Conservation (phyloP, 2,329 filamentous ascomycete genomes). For the Aspergillus bombycis region DNA sequence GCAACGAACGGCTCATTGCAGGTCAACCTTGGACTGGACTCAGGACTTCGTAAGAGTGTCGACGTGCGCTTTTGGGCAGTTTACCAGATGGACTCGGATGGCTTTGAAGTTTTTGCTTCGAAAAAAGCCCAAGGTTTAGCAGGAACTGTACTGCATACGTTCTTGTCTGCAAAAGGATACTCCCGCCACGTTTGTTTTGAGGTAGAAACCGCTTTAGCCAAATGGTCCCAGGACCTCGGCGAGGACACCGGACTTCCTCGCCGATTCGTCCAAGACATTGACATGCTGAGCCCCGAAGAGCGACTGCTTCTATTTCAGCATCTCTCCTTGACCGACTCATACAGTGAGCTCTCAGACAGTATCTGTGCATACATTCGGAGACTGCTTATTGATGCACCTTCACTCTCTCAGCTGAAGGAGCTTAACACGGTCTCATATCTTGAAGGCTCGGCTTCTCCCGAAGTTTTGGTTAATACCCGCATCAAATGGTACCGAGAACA, state of each 20-base stretch:
- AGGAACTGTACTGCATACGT: slow-evolving; percentile 51
- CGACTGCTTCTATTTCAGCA: slow-evolving; percentile 44
- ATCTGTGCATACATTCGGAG: slow-evolving; percentile 38
- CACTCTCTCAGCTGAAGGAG: slow-evolving; percentile 43
- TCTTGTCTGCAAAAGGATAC: slow-evolving; percentile 46
- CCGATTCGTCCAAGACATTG: slow-evolving; percentile 47
- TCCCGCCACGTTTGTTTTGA: slow-evolving; percentile 45
- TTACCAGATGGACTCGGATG: slow-evolving; percentile 39
- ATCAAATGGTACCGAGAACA: slow-evolving; percentile 48
- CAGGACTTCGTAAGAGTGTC: slow-evolving; percentile 42
- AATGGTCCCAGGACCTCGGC: slow-evolving; percentile 37
- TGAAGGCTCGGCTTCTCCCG: slow-evolving; percentile 38
- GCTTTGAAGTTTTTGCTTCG: slow-evolving; percentile 47
- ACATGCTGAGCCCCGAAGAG: slow-evolving; percentile 47
- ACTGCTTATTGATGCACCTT: slow-evolving; percentile 43
- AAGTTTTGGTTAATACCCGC: slow-evolving; percentile 42
- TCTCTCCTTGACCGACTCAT: slow-evolving; percentile 33
- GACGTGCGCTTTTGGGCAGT: slow-evolving; percentile 48
- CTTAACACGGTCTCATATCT: slow-evolving; percentile 47
- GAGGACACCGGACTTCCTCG: slow-evolving; percentile 37
- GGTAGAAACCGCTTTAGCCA: slow-evolving; percentile 41
- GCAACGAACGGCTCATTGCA: slow-evolving; percentile 31
- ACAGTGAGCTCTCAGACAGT: slow-evolving; percentile 30
- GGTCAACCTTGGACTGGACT: slow-evolving; percentile 44
- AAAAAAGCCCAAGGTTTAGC: slow-evolving; percentile 48